These are phyloP conservation scores for Funneliformis mosseae DNA, from an alignment of 192 early-diverging fungal species.

Conservation along the genomic window DNA sequence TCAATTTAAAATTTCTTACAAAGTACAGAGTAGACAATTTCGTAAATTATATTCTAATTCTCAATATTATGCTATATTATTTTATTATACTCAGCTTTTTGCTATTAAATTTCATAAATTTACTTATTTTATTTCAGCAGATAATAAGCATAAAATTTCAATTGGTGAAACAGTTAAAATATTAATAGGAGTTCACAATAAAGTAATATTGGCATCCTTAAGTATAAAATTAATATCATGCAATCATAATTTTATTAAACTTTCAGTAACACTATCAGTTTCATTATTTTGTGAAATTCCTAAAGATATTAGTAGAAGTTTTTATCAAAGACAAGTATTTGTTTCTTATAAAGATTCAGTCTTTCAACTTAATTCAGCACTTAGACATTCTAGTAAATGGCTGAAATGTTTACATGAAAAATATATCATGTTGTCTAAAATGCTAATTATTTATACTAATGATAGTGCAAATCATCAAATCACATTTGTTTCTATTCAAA, in stretches of 20 bases:
- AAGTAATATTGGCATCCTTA: background rate
- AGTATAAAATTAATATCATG: background rate
- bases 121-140: background rate
- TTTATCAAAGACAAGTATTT: background rate
- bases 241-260: background rate
- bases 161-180: background rate
- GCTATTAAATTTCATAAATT: background rate
- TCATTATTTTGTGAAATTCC: background rate
- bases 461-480: background rate
- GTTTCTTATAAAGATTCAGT: conserved; percentile 3
- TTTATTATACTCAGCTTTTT: background rate
- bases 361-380: background rate
- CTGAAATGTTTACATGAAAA: background rate
- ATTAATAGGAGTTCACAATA: background rate
- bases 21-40: too few species aligned
- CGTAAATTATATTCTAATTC: background rate
- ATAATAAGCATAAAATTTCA: background rate
- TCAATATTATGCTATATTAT: background rate
- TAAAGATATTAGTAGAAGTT: background rate
- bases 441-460: conserved; percentile 1
- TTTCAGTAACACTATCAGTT: background rate
- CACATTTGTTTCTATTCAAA: background rate
- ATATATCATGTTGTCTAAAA: background rate
- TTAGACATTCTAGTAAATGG: background rate
- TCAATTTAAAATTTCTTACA: too few species aligned